These are phyloP conservation scores for Microdochium nivale DNA, from an alignment of 2,329 filamentous ascomycete species.

Conservation along the genomic window DNA sequence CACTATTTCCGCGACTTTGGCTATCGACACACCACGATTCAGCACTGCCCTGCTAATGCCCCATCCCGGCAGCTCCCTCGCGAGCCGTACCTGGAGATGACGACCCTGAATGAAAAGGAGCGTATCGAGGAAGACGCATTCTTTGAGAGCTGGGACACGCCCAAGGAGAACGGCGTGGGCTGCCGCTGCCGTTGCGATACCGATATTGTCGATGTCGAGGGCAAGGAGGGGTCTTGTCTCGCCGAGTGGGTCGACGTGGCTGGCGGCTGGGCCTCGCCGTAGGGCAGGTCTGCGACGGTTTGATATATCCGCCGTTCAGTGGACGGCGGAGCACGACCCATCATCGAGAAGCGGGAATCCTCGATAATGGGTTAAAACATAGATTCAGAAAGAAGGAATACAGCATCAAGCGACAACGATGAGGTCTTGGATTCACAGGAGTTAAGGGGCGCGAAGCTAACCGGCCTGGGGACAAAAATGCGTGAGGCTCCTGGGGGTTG, in stretches of 20 bases:
- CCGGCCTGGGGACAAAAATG: not conserved
- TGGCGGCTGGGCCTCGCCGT: constrained; percentile 66
- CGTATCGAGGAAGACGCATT: constrained; percentile 90
- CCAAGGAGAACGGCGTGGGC: constrained; percentile 92
- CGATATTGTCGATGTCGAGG: constrained; percentile 94
- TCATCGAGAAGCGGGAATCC: not conserved
- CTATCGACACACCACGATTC: constrained; percentile 96
- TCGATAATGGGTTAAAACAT: not conserved
- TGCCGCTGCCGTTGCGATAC: constrained; percentile 96
- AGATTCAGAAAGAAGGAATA: not conserved
- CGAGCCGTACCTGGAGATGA: constrained; percentile 72
- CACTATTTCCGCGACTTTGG: constrained; percentile 99
- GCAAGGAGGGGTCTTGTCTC: constrained; percentile 91
- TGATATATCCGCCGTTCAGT: not conserved
- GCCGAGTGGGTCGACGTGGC: constrained; percentile 96
- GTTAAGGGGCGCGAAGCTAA: not conserved
- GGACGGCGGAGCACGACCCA: not conserved
- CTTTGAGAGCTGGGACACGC: constrained; percentile 80
- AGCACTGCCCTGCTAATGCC: constrained; percentile 95
- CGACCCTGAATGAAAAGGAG: constrained; percentile 72
- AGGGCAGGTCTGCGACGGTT: not conserved
- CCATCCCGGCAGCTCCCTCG: constrained; percentile 78
- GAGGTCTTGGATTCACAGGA: not conserved
- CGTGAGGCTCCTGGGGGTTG: not conserved
- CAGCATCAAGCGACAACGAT: not conserved